A percentile compares a stretch with the other conserved stretches of the same genome.
phyloP scores from a whole-genome alignment of 345 rosid genomes.

The Melaleuca quinquenervia region DNA sequence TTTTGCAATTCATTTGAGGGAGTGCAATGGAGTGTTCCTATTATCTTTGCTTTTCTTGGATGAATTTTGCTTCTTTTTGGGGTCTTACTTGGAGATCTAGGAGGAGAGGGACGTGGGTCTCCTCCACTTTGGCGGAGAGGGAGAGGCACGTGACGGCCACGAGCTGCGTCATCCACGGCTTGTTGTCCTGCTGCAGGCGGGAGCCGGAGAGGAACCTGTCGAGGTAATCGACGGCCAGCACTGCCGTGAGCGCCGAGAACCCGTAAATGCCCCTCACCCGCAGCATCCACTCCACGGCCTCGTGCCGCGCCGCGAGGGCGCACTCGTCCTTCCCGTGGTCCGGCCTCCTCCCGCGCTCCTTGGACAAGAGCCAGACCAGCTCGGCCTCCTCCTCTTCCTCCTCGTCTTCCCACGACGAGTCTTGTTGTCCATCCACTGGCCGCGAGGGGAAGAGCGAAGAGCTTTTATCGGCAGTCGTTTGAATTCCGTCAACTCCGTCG shows the following conservation, averaged over 20 bases:
- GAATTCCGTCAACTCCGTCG: slow-evolving; percentile 8
- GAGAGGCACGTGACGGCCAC: slow-evolving; percentile 84
- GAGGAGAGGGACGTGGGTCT: slow-evolving; percentile 73
- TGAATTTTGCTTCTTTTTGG: neutral
- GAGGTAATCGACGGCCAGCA: slow-evolving; percentile 67
- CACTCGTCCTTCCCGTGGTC: neutral
- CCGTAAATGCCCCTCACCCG: slow-evolving; percentile 53
- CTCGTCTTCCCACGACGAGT: slow-evolving; percentile 67
- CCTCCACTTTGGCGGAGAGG: slow-evolving; percentile 91
- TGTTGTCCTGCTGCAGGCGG: slow-evolving; percentile 35
- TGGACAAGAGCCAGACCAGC: slow-evolving; percentile 51
- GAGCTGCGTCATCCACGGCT: slow-evolving; percentile 93
- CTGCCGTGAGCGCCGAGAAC: slow-evolving; percentile 60
- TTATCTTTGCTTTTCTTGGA: neutral
- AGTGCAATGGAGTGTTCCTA: neutral
- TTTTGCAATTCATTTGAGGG: neutral
- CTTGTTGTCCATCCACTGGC: slow-evolving; percentile 33
- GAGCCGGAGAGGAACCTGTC: slow-evolving; percentile 60
- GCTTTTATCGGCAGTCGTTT: neutral
- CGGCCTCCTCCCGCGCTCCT: slow-evolving; percentile 32
- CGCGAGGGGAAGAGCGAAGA: slow-evolving; percentile 19
- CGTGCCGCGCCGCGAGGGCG: slow-evolving; percentile 29
- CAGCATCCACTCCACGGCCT: slow-evolving; percentile 77
- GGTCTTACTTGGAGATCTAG: slow-evolving; percentile 67
- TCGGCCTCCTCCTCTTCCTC: slow-evolving; percentile 11